These are phyloP conservation scores for Persicaria maculosa DNA, from an alignment of 148 eudicot genomes.

Conservation along the genomic window DNA sequence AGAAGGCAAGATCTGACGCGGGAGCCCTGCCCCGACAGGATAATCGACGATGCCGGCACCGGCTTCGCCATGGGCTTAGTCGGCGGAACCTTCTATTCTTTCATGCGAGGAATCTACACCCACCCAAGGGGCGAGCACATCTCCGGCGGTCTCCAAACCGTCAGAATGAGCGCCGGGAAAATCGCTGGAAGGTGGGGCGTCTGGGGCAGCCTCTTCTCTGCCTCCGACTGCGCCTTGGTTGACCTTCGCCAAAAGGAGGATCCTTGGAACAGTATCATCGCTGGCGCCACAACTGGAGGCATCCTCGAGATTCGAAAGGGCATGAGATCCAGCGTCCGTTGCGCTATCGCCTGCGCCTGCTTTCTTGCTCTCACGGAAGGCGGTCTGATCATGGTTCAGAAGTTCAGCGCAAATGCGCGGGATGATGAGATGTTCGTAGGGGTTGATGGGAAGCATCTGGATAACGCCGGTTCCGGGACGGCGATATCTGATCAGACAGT, in stretches of 20 bases:
- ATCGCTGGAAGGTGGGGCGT: slow-evolving; percentile 68
- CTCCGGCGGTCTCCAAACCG: slow-evolving; percentile 41
- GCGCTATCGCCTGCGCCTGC: slow-evolving; percentile 43
- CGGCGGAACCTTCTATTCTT: slow-evolving; percentile 63
- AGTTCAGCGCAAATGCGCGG: slow-evolving; percentile 28
- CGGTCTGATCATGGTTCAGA: slow-evolving; percentile 50
- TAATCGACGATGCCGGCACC: slow-evolving; percentile 65
- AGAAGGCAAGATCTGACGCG: slow-evolving; percentile 22
- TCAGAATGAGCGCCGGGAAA: slow-evolving; percentile 50
- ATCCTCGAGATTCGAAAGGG: slow-evolving; percentile 55
- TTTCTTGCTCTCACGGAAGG: slow-evolving; percentile 56
- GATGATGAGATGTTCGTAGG: slow-evolving; percentile 27
- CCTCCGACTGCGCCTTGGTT: slow-evolving; percentile 56
- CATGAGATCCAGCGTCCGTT: slow-evolving; percentile 22
- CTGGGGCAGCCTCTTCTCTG: slow-evolving; percentile 69
- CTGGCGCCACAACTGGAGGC: slow-evolving; percentile 71
- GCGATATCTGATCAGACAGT: no score
- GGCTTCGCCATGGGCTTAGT: slow-evolving; percentile 66
- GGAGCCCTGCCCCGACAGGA: slow-evolving; percentile 78
- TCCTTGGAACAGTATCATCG: slow-evolving; percentile 78
- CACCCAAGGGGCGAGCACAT: slow-evolving; percentile 46
- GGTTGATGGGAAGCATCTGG: slow-evolving; percentile 12
- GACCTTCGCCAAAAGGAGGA: slow-evolving; percentile 66
- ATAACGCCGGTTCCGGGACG: slow-evolving; percentile 7
- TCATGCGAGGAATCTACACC: slow-evolving; percentile 42